Conservation (phyloP, 1,284 basidiomycete species). For the Ustilago hordei region DNA sequence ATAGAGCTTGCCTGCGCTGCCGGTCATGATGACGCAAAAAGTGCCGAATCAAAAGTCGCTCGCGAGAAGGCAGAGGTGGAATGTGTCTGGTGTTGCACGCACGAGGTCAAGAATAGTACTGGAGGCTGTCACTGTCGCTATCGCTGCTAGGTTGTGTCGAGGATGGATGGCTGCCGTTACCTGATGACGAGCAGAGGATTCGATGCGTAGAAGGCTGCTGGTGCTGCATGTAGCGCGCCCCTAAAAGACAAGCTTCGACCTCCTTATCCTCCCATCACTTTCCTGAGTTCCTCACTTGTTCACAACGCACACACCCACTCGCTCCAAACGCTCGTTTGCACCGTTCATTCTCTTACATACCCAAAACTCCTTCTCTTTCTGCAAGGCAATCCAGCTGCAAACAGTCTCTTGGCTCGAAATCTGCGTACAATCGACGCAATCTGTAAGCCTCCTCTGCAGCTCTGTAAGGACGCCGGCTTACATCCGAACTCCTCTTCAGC, state of each 20-base stretch:
- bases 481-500: not conserved
- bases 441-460: not conserved
- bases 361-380: not conserved
- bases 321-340: not conserved
- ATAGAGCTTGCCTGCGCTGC: not conserved
- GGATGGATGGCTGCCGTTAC: not conserved
- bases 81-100: too few relatives aligned
- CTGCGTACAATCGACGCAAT: not conserved
- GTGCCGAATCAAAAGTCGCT: not conserved
- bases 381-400: not conserved
- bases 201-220: not conserved
- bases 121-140: not conserved
- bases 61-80: not conserved
- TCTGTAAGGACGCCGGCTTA: not conserved
- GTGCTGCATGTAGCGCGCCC: conserved; percentile 1
- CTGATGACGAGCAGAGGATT: not conserved
- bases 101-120: not conserved
- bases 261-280: conserved; percentile 2
- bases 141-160: not conserved
- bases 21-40: conserved; percentile 1
- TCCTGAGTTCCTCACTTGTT: not conserved
- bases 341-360: not conserved
- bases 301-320: not conserved
- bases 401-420: not conserved
- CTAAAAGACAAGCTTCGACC: conserved; percentile 4